Base-by-base conservation (phyloP, 441 rosid species). In the Omphalea diandra region DNA sequence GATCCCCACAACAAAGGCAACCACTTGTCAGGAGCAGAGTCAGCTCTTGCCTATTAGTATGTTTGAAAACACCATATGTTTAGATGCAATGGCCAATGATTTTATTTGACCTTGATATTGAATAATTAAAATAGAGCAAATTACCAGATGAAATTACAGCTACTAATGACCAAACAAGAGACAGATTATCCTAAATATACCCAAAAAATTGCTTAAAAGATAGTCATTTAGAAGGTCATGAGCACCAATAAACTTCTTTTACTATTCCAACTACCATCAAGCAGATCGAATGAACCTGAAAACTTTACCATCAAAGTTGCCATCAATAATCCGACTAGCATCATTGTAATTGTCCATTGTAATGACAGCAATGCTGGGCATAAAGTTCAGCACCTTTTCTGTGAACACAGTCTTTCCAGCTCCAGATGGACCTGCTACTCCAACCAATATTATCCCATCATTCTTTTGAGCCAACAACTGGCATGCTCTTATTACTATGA, bases 371-470 rank as follows among this genome's bases (percentile, higher is more conserved):
- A n/a, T n/a, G n/a, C n/a, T 91, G 27, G 99, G 97, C 98, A 93
- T 87, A 63, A 93, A 95, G 73, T 84, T 88, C 73, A 89, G 85
- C 66, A n/a, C 84, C 79, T 95, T 95, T 73, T 95, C 98, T 3
- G 99, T 88, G 73, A 95, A 90, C 35, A 95, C 86, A 29, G 99
- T 93, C 76, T 95, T 95, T 38, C 98, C 99, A 68, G 99, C 98
- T 46, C 99, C 99, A 75, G 98, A 93, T 22, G 98, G 99, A 69
- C 99, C 99, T 44, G 99, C 99, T 59, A 96, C 84, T 11, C 98
- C 98, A 68, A 90, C 93, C 75, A 93, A 77, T 79, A 88, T 84
- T 43, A 96, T 71, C 41, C 98, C 97, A 65, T 90, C 93, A 68
- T 96, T 96, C 83, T 93, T 91, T 78, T 91, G 97, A 69, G 97